These are phyloP conservation scores for Pseudopediastrum boryanum DNA, from an alignment of 139 green algal species.

Conservation along the genomic window DNA sequence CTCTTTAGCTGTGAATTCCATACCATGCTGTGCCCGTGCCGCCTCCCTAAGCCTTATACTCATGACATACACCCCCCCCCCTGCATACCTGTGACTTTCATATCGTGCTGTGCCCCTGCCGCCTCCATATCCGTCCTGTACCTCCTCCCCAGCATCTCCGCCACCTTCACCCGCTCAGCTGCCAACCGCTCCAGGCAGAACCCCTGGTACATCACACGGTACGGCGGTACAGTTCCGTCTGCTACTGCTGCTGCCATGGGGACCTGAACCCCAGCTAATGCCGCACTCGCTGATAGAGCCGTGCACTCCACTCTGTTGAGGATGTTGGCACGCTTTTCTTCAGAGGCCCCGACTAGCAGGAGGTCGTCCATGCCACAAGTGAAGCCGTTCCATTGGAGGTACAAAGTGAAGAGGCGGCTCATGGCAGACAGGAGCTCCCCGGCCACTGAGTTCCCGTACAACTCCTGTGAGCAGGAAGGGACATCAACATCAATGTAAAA, in stretches of 20 bases:
- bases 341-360: conserved; percentile 66
- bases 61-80: background rate
- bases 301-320: no score
- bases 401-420: conserved; percentile 88
- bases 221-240: background rate
- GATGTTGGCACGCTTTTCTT: conserved; percentile 71
- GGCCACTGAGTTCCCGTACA: conserved; percentile 86
- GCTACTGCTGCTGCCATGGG: no score
- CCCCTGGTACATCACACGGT: no score
- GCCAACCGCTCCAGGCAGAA: no score
- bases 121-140: conserved; percentile 62
- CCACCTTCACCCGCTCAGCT: conserved; percentile 39
- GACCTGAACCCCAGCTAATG: no score
- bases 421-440: conserved; percentile 83
- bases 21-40: no score
- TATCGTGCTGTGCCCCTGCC: conserved; percentile 50
- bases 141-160: conserved; percentile 49
- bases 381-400: conserved; percentile 89
- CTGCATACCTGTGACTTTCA: conserved; percentile 27
- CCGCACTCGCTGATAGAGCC: no score
- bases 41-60: no score
- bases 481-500: background rate
- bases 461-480: conserved; percentile 65
- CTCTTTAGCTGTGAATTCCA: no score
- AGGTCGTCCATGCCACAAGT: conserved; percentile 96